phyloP scores from a whole-genome alignment of 2,329 filamentous ascomycete species.

The Helotiales sp. region DNA sequence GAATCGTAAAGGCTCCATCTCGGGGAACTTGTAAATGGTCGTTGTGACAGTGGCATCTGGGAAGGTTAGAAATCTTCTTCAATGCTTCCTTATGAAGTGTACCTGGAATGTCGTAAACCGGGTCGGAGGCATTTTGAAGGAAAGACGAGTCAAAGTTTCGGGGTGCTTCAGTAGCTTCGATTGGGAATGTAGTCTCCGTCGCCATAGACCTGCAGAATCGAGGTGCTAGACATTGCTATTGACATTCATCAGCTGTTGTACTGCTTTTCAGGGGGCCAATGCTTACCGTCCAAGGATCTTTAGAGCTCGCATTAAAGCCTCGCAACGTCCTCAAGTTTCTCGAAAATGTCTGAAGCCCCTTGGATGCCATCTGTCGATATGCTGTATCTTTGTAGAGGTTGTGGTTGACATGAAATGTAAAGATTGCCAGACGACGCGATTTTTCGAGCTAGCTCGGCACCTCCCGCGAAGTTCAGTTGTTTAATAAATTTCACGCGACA shows the following conservation, averaged over 20 bases:
- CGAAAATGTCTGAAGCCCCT: conserved; percentile 32
- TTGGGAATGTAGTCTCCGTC: conserved; percentile 43
- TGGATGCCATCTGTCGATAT: conserved; percentile 34
- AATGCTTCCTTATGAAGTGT: neutral
- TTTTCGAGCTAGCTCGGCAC: conserved; percentile 24
- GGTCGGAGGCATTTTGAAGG: conserved; percentile 11
- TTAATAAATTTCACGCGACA: conserved; percentile 27
- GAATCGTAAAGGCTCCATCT: conserved; percentile 78
- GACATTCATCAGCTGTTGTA: conserved; percentile 8
- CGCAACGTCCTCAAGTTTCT: conserved; percentile 30
- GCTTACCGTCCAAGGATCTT: conserved; percentile 41
- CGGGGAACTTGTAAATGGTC: conserved; percentile 88
- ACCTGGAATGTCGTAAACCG: conserved; percentile 18
- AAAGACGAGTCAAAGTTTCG: conserved; percentile 16
- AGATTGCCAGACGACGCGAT: no score
- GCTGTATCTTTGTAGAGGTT: conserved; percentile 8
- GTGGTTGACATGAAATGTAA: conserved; percentile 16
- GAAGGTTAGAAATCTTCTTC: conserved; percentile 11
- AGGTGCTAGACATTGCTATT: conserved; percentile 45
- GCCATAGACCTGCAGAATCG: conserved; percentile 47
- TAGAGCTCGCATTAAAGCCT: conserved; percentile 27
- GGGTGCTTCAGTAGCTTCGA: conserved; percentile 21
- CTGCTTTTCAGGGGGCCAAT: neutral
- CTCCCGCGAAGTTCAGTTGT: conserved; percentile 17
- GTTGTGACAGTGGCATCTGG: conserved; percentile 67